phyloP scores from a whole-genome alignment of 2,329 filamentous ascomycete genomes.

The Colletotrichum orbiculare region DNA sequence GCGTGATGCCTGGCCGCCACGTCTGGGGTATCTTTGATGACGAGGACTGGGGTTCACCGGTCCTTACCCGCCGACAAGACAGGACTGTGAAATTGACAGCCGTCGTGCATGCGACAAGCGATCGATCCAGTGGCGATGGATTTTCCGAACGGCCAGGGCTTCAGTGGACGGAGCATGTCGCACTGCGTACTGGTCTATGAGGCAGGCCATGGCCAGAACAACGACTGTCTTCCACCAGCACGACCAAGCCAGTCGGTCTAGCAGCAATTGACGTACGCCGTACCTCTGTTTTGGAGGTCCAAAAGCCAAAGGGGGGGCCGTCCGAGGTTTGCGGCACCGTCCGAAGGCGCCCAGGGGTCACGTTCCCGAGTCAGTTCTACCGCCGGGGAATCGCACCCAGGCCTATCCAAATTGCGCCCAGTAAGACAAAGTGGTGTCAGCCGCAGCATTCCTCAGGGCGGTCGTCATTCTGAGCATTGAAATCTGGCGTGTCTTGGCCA shows the following conservation, averaged over 20 bases:
- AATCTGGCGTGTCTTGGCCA: neutral
- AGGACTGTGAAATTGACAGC: slow-evolving; percentile 17
- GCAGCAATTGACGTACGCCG: slow-evolving; percentile 22
- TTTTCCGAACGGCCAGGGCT: slow-evolving; percentile 5
- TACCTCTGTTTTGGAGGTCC: slow-evolving; percentile 28
- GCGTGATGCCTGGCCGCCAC: slow-evolving; percentile 18
- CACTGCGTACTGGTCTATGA: slow-evolving; percentile 4
- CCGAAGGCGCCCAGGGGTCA: slow-evolving; percentile 34
- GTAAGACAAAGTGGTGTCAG: neutral
- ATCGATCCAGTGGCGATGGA: slow-evolving; percentile 17
- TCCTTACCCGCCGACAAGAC: slow-evolving; percentile 18
- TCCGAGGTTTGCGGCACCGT: slow-evolving; percentile 36
- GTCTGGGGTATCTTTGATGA: slow-evolving; percentile 28
- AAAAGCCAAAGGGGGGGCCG: slow-evolving; percentile 20
- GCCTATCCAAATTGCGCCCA: neutral
- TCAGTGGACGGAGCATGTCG: neutral
- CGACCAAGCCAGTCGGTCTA: slow-evolving; percentile 15
- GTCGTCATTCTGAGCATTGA: neutral
- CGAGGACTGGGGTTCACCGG: slow-evolving; percentile 21
- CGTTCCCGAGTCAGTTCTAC: slow-evolving; percentile 32
- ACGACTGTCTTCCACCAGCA: slow-evolving; percentile 18
- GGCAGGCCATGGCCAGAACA: slow-evolving; percentile 22
- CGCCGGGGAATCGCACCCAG: slow-evolving; percentile 10
- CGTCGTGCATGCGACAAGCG: slow-evolving; percentile 13
- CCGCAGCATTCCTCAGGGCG: slow-evolving; percentile 19